A percentile compares a stretch with the other conserved stretches of the same genome.
Conservation (phyloP, 306 rosid species). For the barrel medic (Medicago truncatula) region MtrunA17r5.0-ANR NC_053047.1:2175501-2176000, state of each 20-base stretch:
- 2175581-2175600: no score
- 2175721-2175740: not conserved
- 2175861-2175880: slow-evolving; percentile 88
- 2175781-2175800: slow-evolving; percentile 23
- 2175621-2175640: not conserved
- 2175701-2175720: not conserved
- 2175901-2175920: slow-evolving; percentile 96
- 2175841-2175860: slow-evolving; percentile 83
- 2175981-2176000: slow-evolving; percentile 98
- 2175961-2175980: slow-evolving; percentile 92
- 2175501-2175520: no score
- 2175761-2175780: not conserved
- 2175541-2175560: no score
- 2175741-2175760: slow-evolving; percentile 4
- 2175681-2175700: not conserved
- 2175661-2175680: not conserved
- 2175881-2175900: slow-evolving; percentile 78
- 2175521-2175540: no score
- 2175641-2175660: not conserved
- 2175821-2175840: slow-evolving; percentile 93
- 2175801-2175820: slow-evolving; percentile 50
- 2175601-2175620: not conserved
- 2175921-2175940: slow-evolving; percentile 85
- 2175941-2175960: slow-evolving; percentile 79
- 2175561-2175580: no score